These are phyloP conservation scores for Seminavis robusta DNA, from an alignment of 108 stramenopile genomes.

Conservation along the genomic window DNA sequence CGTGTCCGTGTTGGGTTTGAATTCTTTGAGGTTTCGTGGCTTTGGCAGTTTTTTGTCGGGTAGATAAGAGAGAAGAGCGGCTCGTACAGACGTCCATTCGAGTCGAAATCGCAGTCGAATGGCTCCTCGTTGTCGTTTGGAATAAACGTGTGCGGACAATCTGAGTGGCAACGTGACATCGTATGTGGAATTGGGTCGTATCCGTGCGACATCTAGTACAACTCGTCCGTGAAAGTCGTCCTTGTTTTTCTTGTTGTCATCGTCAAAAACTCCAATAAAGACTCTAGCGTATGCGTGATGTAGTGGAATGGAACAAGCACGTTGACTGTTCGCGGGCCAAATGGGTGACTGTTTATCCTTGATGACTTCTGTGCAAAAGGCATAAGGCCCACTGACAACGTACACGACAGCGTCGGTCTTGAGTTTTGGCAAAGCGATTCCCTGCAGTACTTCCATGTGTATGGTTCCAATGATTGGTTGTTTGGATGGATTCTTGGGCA, in stretches of 20 bases:
- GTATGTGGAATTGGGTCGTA: slow-evolving; percentile 56
- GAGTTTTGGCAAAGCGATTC: slow-evolving; percentile 58
- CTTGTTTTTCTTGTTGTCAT: slow-evolving; percentile 46
- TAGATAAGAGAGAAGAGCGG: slow-evolving; percentile 59
- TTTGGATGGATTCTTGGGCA: no score
- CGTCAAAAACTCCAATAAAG: slow-evolving; percentile 68
- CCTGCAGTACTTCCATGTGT: slow-evolving; percentile 57
- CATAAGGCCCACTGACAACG: slow-evolving; percentile 65
- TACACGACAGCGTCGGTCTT: slow-evolving; percentile 75
- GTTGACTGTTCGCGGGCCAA: slow-evolving; percentile 52
- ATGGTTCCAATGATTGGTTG: slow-evolving; percentile 53
- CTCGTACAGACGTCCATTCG: slow-evolving; percentile 51
- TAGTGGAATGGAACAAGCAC: slow-evolving; percentile 70
- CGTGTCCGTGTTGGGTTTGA: slow-evolving; percentile 23
- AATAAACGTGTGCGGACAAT: slow-evolving; percentile 51
- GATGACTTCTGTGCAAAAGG: slow-evolving; percentile 74
- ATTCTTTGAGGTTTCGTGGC: neutral
- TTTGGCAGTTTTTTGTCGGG: slow-evolving; percentile 32
- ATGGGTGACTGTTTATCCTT: slow-evolving; percentile 38
- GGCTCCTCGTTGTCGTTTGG: slow-evolving; percentile 44
- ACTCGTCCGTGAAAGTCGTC: slow-evolving; percentile 77
- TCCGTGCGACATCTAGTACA: slow-evolving; percentile 44
- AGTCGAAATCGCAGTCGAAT: slow-evolving; percentile 61
- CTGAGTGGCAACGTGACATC: slow-evolving; percentile 63
- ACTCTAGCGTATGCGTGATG: slow-evolving; percentile 59